phyloP scores from a whole-genome alignment of 352 stramenopile genomes.

The Phytophthora kernoviae region DNA sequence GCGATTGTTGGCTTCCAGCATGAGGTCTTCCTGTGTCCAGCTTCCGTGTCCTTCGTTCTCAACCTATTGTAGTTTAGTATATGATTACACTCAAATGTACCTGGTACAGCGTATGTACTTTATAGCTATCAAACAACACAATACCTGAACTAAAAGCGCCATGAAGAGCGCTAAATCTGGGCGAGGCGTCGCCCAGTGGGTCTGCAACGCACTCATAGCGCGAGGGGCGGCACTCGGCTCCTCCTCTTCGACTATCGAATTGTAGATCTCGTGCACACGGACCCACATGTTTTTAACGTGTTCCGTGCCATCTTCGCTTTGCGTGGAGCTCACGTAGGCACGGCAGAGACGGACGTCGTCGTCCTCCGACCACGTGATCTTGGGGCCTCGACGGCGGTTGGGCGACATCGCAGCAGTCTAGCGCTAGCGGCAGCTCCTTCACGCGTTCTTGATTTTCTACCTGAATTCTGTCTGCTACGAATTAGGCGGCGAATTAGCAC shows the following conservation, averaged over 20 bases:
- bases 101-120: too few relatives aligned
- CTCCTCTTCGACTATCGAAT: conserved; percentile 18
- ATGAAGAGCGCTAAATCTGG: conserved; percentile 35
- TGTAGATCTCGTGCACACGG: conserved; percentile 29
- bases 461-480: conserved; percentile 1
- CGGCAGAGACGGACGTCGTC: conserved; percentile 36
- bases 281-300: conserved; percentile 41
- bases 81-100: too few relatives aligned
- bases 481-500: too few relatives aligned
- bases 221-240: conserved; percentile 23
- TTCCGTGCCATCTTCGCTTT: conserved; percentile 28
- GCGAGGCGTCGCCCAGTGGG: conserved; percentile 37
- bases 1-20: conserved; percentile 22
- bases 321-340: conserved; percentile 33
- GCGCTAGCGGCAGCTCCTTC: conserved; percentile 4
- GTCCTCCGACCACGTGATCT: conserved; percentile 31
- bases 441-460: conserved; percentile 25
- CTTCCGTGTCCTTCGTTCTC: conserved; percentile 31
- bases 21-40: conserved; percentile 23
- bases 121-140: too few relatives aligned
- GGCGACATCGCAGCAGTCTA: conserved; percentile 20
- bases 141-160: conserved; percentile 24
- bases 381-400: conserved; percentile 27
- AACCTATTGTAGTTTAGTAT: conserved; percentile 19
- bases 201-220: conserved; percentile 31